Conservation (phyloP, 129 eudicot genomes). For the Helianthus tuberosus region DNA sequence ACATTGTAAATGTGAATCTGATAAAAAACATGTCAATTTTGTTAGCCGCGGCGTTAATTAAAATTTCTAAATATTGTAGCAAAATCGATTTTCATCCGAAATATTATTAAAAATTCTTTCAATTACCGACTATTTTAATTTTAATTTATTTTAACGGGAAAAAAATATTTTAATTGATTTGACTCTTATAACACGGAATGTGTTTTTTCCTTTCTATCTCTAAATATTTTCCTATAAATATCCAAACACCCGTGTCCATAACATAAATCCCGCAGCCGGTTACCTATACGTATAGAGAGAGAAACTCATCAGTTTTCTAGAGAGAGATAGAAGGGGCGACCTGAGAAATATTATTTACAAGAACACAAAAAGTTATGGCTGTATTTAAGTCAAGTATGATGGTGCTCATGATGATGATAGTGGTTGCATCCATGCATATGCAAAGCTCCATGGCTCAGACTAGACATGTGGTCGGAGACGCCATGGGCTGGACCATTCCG, state of each 20-base stretch:
- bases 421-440: conserved; percentile 38
- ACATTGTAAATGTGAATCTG: too few relatives aligned
- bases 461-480: conserved; percentile 54
- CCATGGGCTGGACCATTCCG: conserved; percentile 63
- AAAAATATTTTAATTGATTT: neutral
- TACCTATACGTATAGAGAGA: neutral
- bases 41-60: too few relatives aligned
- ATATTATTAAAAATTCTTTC: neutral
- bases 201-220: neutral
- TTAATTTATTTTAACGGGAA: too few relatives aligned
- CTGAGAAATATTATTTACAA: conserved; percentile 32
- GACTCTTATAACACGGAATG: conserved; percentile 20
- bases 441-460: conserved; percentile 58
- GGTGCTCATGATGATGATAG: conserved; percentile 26
- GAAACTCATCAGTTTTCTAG: neutral
- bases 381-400: conserved; percentile 31
- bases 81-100: neutral
- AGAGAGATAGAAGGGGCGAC: conserved; percentile 50
- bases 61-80: neutral
- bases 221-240: conserved; percentile 32
- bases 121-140: neutral
- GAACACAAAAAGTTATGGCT: conserved; percentile 51
- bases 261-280: conserved; percentile 5
- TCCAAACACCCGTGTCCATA: conserved; percentile 9
- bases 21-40: too few relatives aligned